Evolutionary conservation across 192 early-diverging fungal genomes (phyloP).

Genomic region (Umbelopsis vinacea): DNA sequence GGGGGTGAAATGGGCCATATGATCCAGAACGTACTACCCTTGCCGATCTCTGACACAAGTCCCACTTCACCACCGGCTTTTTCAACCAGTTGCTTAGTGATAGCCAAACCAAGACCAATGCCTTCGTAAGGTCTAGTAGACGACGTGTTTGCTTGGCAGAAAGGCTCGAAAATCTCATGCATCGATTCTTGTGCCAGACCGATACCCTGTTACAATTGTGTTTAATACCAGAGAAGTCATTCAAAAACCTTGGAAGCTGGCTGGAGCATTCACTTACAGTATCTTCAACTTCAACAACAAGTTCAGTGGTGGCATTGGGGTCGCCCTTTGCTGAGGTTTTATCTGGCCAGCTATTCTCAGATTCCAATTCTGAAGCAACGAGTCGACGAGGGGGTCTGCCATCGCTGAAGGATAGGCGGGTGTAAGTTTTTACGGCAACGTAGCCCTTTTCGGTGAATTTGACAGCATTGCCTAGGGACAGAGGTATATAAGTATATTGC

Average conservation of each 20-base stretch:
- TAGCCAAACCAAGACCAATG: slow-evolving; percentile 69
- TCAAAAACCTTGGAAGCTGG: too few species aligned
- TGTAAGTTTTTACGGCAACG: background rate
- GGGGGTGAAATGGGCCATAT: slow-evolving; percentile 43
- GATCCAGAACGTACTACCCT: slow-evolving; percentile 62
- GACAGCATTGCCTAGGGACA: background rate
- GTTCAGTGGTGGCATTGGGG: background rate
- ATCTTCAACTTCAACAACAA: slow-evolving; percentile 67
- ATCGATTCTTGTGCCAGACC: slow-evolving; percentile 71
- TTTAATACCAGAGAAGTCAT: too few species aligned
- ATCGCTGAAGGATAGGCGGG: background rate
- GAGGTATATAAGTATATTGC: too few species aligned
- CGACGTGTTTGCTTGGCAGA: slow-evolving; percentile 71
- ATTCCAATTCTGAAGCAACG: background rate
- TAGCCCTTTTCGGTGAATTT: slow-evolving; percentile 8
- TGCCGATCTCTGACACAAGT: slow-evolving; percentile 63
- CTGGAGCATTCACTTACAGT: too few species aligned
- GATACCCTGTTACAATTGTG: slow-evolving; percentile 45
- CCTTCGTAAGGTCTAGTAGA: slow-evolving; percentile 76
- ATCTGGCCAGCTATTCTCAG: background rate
- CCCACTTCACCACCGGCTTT: slow-evolving; percentile 71
- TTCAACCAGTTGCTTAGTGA: slow-evolving; percentile 72
- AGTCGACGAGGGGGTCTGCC: background rate
- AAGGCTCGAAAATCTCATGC: slow-evolving; percentile 71
- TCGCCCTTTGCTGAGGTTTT: background rate